Evolutionary conservation across 1,284 basidiomycete genomes (phyloP), one percentile per base, ranked within the genome.

Genomic region (Ceratobasidium sp.): DNA sequence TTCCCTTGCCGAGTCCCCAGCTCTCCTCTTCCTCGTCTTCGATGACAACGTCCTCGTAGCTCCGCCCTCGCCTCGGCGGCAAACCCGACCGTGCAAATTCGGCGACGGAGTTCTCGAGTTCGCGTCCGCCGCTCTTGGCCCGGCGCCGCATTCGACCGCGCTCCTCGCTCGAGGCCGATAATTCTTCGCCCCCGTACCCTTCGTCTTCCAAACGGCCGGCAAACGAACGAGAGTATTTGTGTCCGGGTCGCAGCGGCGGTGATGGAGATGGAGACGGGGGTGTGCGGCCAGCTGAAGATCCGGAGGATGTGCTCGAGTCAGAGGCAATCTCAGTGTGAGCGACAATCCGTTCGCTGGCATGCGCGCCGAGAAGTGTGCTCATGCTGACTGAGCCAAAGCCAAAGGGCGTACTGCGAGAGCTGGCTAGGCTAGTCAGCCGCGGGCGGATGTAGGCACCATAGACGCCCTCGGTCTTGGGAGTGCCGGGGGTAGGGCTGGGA

Each of bases 1-100:
- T 92, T 69, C 86, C 89, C 75, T 88, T 89, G 75, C 83, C 86
- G 43, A 91, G 81, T 8, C 90, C 90, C 88, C 89, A 92, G 54
- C 65, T 69, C 42, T 55, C 68, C 74, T 92, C 87, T 49, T 81
- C 80, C 56, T 84, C 84, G 54, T 79, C 79, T 13, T 79, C 80
- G 17, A 82, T 81, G 22, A 81, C 77, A 7, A 79, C 82, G 32
- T 83, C 81, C 68, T 85, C 88, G 31, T 32, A 57, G 20, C 67
- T 65, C 47, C 50, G 62, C 12, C 49, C 62, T 50, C 49, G 62
- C 35, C 50, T 50, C 15, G 22, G 8, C 5, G 47, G 20, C 60
- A 32, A 53, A 31, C 62, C 62, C n/a, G 31, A 50, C 25, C 62
- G 62, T 43, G 35, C 62, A 53, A 65, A 65, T 20, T 65, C 62